phyloP scores from a whole-genome alignment of 495 filamentous ascomycete species.

The Cenococcum geophilum region DNA sequence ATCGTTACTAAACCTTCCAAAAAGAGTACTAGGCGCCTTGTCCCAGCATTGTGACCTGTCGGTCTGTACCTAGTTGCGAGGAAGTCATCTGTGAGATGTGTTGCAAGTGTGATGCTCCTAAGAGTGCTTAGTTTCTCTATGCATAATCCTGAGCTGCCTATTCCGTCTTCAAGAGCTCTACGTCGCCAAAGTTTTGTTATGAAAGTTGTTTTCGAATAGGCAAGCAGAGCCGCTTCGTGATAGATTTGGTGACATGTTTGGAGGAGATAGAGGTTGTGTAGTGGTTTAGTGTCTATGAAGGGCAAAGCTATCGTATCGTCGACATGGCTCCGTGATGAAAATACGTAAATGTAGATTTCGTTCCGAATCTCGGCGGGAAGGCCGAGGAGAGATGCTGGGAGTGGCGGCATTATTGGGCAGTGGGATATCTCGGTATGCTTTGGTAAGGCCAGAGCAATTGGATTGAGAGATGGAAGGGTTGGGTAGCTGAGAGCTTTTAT shows the following conservation, averaged over 20 bases:
- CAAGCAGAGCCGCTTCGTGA: conserved; percentile 7
- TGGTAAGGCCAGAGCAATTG: too few species aligned
- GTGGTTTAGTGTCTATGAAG: not conserved
- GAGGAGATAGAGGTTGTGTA: conserved; percentile 7
- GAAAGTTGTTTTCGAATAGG: conserved; percentile 1
- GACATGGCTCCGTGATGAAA: not conserved
- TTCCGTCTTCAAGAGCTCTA: not conserved
- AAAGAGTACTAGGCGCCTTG: not conserved
- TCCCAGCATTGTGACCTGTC: not conserved
- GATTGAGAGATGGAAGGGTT: too few species aligned
- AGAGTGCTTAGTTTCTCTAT: not conserved
- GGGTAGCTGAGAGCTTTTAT: too few species aligned
- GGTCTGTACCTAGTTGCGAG: not conserved
- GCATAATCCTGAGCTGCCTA: not conserved
- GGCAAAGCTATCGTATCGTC: not conserved
- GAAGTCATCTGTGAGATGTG: not conserved
- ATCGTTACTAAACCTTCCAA: not conserved
- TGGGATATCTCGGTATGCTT: too few species aligned
- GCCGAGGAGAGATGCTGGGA: conserved; percentile 12
- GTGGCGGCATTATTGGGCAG: too few species aligned
- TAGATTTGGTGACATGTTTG: conserved; percentile 7
- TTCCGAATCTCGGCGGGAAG: conserved; percentile 11
- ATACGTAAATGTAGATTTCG: conserved; percentile 3
- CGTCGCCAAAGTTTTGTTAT: not conserved
- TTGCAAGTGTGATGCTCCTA: conserved; percentile 3